phyloP scores from a whole-genome alignment of 1,139 yeast species.

The Saccharomyces hybrid region DNA sequence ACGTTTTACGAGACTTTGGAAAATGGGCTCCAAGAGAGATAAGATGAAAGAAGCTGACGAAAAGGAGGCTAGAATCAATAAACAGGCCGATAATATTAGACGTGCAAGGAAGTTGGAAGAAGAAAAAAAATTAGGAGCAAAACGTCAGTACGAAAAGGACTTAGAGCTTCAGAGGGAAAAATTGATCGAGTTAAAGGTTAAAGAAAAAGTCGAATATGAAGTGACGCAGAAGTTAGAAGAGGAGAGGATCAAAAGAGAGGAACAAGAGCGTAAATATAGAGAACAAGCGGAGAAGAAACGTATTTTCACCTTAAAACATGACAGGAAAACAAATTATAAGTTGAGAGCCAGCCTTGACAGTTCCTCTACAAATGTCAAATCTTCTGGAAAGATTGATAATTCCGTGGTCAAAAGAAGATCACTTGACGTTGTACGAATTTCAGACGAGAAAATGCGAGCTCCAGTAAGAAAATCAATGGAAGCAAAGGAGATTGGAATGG shows the following conservation, averaged over 20 bases:
- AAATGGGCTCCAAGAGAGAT: slow-evolving; percentile 5
- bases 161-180: slow-evolving; percentile 16
- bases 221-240: slow-evolving; percentile 15
- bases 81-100: slow-evolving; percentile 19
- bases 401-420: background rate
- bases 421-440: background rate
- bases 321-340: background rate
- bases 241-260: slow-evolving; percentile 4
- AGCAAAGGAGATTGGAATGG: slow-evolving; percentile 14
- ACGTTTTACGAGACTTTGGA: slow-evolving; percentile 11
- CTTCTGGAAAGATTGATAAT: background rate
- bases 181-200: slow-evolving; percentile 19
- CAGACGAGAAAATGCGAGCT: background rate
- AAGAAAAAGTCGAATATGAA: slow-evolving; percentile 22
- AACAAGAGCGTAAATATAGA: slow-evolving; percentile 4
- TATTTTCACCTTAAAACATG: background rate
- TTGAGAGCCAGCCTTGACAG: background rate
- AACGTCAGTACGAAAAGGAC: slow-evolving; percentile 14
- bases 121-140: slow-evolving; percentile 11
- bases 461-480: slow-evolving; percentile 9
- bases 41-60: slow-evolving; percentile 15
- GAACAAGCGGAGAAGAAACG: slow-evolving; percentile 1
- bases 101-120: slow-evolving; percentile 12
- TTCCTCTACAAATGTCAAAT: background rate
- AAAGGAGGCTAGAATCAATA: slow-evolving; percentile 4